Evolutionary conservation across 768 basidiomycete species (phyloP), one percentile per base, ranked within the genome.

Genomic region (Phanerochaete carnosa): DNA sequence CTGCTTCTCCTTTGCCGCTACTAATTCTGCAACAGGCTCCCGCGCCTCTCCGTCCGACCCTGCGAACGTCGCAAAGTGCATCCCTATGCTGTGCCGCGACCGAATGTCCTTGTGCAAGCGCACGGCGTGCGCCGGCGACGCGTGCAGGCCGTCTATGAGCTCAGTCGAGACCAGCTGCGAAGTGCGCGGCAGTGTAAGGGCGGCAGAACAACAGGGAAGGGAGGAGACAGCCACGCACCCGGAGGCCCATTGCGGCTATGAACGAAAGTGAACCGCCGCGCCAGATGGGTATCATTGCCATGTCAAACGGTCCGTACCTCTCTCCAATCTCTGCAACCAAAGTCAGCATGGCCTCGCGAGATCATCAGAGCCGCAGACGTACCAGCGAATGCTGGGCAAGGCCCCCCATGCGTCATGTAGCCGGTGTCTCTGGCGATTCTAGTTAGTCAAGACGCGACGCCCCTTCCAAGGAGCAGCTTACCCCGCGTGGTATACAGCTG

Each of bases 1-100:
- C 39, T 55, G 47, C 23, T 55, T 53, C 63, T 60, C 59, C 60
- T 66, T 61, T 59, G 64, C 74, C 43, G 60, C 58, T 5, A 61
- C 62, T 16, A 78, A 64, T 60, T 74, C 70, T 46, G 75, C 69
- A 4, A 78, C 63, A 1, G 76, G 74, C 64, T 79, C 76, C 37
- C 74, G 60, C 61, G 76, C 76, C 61, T 80, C 79, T 28, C 69
- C 68, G 45, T 77, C 75, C 53, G 70, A 69, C 0, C 79, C 79
- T 37, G 74, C 74, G 61, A 79, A 79, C 19, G 79, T 80, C 28
- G 72, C 79, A 58, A 79, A 79, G 62, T 79, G 79, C 70, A 79
- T 77, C 13, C 70, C 77, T 25, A 78, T 70, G 8, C 73, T 66
- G 59, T 75, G 74, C 0, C 72, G 71, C 4, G 75, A 69, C 25